These are phyloP conservation scores for Elaeagnus macrophylla DNA, from an alignment of 306 rosid genomes.

Conservation along the genomic window DNA sequence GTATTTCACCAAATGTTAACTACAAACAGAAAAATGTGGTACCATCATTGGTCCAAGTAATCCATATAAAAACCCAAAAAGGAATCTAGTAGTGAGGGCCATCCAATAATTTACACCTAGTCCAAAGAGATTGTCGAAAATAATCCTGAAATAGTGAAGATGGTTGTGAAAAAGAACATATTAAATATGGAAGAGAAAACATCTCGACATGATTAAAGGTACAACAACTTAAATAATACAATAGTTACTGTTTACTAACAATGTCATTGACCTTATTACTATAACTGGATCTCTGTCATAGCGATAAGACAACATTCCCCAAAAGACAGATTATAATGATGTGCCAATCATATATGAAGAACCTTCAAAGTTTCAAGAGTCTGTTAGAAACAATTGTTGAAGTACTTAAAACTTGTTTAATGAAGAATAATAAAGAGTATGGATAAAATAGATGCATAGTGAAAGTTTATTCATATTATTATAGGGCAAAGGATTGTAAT, in stretches of 20 bases:
- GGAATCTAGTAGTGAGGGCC: slow-evolving; percentile 65
- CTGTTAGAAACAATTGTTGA: slow-evolving; percentile 1
- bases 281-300: slow-evolving; percentile 77
- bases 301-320: slow-evolving; percentile 84
- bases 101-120: slow-evolving; percentile 85
- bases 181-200: background rate
- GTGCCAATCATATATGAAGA: slow-evolving; percentile 79
- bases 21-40: background rate
- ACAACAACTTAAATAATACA: background rate
- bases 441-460: too few species aligned
- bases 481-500: too few species aligned
- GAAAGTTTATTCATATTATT: too few species aligned
- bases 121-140: slow-evolving; percentile 79
- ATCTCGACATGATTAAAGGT: slow-evolving; percentile 5
- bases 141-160: slow-evolving; percentile 36
- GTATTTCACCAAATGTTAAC: too few species aligned
- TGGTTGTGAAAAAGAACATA: background rate
- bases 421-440: background rate
- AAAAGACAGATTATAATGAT: slow-evolving; percentile 50
- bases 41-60: slow-evolving; percentile 87
- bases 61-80: slow-evolving; percentile 79
- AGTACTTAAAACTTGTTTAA: background rate
- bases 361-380: slow-evolving; percentile 34
- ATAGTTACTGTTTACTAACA: slow-evolving; percentile 27
- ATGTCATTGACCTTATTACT: slow-evolving; percentile 35